Evolutionary conservation across 768 basidiomycete species (phyloP), one percentile per base, ranked within the genome.

Genomic region (Lactifluus volemus): DNA sequence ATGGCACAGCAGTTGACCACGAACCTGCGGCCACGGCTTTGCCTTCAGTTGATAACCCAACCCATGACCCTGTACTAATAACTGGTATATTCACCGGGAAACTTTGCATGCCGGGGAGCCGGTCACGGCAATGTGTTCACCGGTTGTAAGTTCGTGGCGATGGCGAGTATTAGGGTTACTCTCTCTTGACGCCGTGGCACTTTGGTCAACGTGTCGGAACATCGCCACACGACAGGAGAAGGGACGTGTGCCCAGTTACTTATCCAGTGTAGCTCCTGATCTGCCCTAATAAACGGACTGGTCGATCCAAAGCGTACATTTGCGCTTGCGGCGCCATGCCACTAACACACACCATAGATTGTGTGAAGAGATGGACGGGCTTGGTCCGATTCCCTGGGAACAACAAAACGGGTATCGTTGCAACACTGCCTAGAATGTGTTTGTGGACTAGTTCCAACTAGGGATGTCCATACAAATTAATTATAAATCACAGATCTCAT

Each of bases 401-500:
- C 53, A 21, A 29, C 38, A 21, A 25, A n/a, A 51, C 10, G 50
- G 9, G 12, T 49, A 11, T 25, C 25, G 25, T 25, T 25, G 25
- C 25, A 25, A 25, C 38, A 12, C 11, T 21, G 34, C 25, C 42
- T 38, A 29, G 9, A 34, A 34, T 41, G 55, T 61, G 25, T n/a
- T 15, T 38, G 34, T 47, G 55, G 29, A 36, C n/a, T 17, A 25
- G 39, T n/a, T 44, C 49, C 7, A 25, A 39, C 51, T 41, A 9
- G 29, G 29, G n/a, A 57, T 32, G 32, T 9, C 34, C 30, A 58
- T 63, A 63, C 61, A 49, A 25, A 48, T 63, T 63, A 58, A 54
- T 38, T 49, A 58, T 63, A 63, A 63, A 63, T 63, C 61, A 62
- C 48, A n/a, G 39, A 53, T 63, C 47, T 54, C 52, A 38, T 32